Evolutionary conservation across 352 stramenopile genomes (phyloP).

Genomic region (Peronospora destructor): DNA sequence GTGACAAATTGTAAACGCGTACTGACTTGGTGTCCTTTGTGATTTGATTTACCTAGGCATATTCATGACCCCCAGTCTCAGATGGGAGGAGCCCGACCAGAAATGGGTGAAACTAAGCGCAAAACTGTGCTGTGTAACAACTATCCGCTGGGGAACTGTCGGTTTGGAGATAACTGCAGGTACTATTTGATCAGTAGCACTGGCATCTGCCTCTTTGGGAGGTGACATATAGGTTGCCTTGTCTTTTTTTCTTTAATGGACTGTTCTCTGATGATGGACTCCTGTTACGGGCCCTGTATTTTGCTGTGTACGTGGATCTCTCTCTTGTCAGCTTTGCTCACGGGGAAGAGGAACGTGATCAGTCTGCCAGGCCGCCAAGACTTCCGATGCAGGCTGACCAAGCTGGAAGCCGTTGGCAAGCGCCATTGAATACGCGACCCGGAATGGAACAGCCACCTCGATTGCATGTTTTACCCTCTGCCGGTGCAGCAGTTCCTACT

Average conservation of each 20-base stretch:
- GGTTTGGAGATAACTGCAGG: slow-evolving; percentile 82
- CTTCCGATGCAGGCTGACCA: slow-evolving; percentile 16
- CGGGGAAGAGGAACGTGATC: slow-evolving; percentile 58
- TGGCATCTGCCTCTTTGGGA: slow-evolving; percentile 13
- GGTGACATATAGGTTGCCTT: slow-evolving; percentile 9
- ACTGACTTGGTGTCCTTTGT: slow-evolving; percentile 13
- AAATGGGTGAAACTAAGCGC: slow-evolving; percentile 42
- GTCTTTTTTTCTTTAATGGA: slow-evolving; percentile 22
- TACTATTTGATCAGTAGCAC: slow-evolving; percentile 36
- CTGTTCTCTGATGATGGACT: slow-evolving; percentile 27
- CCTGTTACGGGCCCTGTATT: slow-evolving; percentile 19
- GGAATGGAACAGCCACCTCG: slow-evolving; percentile 18
- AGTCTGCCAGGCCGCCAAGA: slow-evolving; percentile 15
- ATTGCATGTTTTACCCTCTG: slow-evolving; percentile 16
- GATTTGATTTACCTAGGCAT: slow-evolving; percentile 37
- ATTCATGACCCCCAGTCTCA: slow-evolving; percentile 39
- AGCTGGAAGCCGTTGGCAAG: slow-evolving; percentile 25
- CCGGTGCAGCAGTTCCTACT: slow-evolving; percentile 25
- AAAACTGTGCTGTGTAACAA: slow-evolving; percentile 80
- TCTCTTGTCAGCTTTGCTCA: slow-evolving; percentile 65
- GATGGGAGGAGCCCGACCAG: slow-evolving; percentile 15
- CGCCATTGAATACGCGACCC: slow-evolving; percentile 16
- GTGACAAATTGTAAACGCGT: not conserved
- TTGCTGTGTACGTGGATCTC: slow-evolving; percentile 22
- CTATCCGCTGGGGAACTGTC: slow-evolving; percentile 61